phyloP scores from a whole-genome alignment of 768 basidiomycete genomes.

The Mycena amicta region DNA sequence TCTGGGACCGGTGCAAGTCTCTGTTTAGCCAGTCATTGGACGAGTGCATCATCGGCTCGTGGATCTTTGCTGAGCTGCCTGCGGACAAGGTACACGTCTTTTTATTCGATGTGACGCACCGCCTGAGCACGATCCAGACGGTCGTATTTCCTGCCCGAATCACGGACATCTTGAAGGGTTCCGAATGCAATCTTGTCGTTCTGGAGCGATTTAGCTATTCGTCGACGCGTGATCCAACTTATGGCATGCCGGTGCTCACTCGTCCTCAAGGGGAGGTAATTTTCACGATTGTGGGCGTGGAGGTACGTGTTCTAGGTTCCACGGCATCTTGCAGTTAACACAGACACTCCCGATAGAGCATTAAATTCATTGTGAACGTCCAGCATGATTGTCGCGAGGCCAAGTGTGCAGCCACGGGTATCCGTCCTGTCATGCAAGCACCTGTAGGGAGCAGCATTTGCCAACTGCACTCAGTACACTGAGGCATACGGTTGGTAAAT shows the following conservation, averaged over 20 bases:
- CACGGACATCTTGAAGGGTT: not conserved
- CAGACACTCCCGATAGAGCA: too few species aligned
- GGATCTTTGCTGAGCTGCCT: not conserved
- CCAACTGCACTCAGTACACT: too few species aligned
- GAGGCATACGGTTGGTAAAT: too few species aligned
- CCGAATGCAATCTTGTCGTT: not conserved
- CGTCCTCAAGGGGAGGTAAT: not conserved
- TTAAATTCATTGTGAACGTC: slow-evolving; percentile 6
- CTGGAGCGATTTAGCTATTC: not conserved
- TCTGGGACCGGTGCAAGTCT: not conserved
- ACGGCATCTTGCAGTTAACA: too few species aligned
- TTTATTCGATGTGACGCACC: not conserved
- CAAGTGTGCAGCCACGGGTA: not conserved
- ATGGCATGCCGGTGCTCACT: not conserved
- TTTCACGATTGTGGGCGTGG: not conserved
- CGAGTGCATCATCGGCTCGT: not conserved
- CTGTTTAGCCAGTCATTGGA: not conserved
- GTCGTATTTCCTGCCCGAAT: not conserved
- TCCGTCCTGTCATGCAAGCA: slow-evolving; percentile 5
- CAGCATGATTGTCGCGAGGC: slow-evolving; percentile 9
- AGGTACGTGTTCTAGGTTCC: not conserved
- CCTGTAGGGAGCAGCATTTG: too few species aligned
- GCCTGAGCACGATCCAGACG: not conserved
- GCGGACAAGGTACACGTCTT: not conserved
- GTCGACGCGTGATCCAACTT: not conserved